Evolutionary conservation across 352 stramenopile species (phyloP).

Genomic region (Poterioochromonas sp.): DNA sequence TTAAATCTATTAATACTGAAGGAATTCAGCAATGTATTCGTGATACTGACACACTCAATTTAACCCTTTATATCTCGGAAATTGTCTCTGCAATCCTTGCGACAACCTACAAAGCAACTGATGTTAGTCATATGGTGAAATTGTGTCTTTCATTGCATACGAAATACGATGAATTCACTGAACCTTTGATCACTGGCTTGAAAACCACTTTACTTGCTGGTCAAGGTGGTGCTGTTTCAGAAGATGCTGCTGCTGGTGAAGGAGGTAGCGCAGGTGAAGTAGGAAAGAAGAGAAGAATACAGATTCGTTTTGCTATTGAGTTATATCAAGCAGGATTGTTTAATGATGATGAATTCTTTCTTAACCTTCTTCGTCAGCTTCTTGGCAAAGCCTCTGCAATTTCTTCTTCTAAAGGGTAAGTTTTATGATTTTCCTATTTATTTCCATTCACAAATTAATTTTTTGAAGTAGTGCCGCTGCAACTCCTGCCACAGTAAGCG

Average conservation of each 20-base stretch:
- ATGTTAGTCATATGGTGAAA: conserved; percentile 13
- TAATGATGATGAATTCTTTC: conserved; percentile 19
- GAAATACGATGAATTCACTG: conserved; percentile 29
- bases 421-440: no score
- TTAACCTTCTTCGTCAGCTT: not conserved
- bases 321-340: conserved; percentile 19
- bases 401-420: not conserved
- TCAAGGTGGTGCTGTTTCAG: not conserved
- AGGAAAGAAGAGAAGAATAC: conserved; percentile 14
- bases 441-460: no score
- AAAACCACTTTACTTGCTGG: not conserved
- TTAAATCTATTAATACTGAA: conserved; percentile 21
- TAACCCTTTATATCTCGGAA: conserved; percentile 13
- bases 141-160: conserved; percentile 3
- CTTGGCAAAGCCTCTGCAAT: not conserved
- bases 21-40: conserved; percentile 8
- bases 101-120: conserved; percentile 22
- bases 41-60: conserved; percentile 18
- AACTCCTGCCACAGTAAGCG: no score
- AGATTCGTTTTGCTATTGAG: conserved; percentile 1
- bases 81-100: conserved; percentile 22
- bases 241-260: not conserved
- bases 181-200: conserved; percentile 4
- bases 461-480: not conserved
- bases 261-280: no score